Base-by-base conservation (phyloP, 2,329 filamentous ascomycete genomes). In the Colletotrichum eleusines region DNA sequence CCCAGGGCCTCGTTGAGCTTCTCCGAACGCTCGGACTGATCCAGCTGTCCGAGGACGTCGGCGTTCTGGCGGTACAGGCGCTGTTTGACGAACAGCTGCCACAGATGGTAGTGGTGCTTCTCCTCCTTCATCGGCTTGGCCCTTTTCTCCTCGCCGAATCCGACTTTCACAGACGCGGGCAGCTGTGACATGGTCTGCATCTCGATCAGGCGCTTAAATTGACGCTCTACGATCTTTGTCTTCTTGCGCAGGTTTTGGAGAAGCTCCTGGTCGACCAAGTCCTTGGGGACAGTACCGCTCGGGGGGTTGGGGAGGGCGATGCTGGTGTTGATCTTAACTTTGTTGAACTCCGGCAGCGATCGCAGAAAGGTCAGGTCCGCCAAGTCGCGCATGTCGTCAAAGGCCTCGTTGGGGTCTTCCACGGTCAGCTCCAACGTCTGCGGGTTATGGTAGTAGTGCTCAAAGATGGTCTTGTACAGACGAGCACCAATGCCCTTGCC, bases 331-430 rank as follows among this genome's bases (percentile, higher is more conserved):
- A 93, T 82, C 55, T 79, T 82, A 8, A 94, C 81, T 0, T 82
- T 78, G 3, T 81, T 80, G 77, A 93, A 93, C 11, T 88, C 85
- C 0, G 90, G 84, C 4, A 87, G 82, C 11, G 80, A 82, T 65
- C 88, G 88, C 4, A 96, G 84, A 74, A 89, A 90, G 5, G 84
- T 82, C 40, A 95, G 83, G 76, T 97, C 94, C 75, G 89, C 91
- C 62, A 91, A 84, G 77, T 96, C 93, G 74, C 94, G 89, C 76
- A 97, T 84, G 70, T 94, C 89, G 76, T 96, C 93, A 75, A 97
- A 97, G 1, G 88, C 89, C 77, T 95, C 93, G 76, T 93, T 98
- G 0, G 96, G 97, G 72, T 98, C 95, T 81, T 99, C 96, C 7
- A 99, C 91, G 0, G 95, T 97, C 76, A 99, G 88, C 78, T 98